A percentile compares a stretch with the other conserved stretches of the same genome.
Evolutionary conservation across 2,329 filamentous ascomycete genomes (phyloP).

Genomic region (Trichoderma guizhouense): DNA sequence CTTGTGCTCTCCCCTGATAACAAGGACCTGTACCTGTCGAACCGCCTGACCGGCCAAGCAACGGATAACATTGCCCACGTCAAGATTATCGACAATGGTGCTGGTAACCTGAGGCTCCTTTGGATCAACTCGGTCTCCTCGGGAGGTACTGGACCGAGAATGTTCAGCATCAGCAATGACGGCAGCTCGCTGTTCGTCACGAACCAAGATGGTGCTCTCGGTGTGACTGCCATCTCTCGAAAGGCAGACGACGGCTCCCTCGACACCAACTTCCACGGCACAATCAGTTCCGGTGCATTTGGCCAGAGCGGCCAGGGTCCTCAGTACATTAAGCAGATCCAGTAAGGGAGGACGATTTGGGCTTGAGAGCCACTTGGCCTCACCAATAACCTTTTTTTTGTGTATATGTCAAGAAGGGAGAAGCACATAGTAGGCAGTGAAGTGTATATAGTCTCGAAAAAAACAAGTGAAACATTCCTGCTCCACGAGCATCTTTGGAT

Average conservation of each 20-base stretch:
- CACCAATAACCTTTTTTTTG: neutral
- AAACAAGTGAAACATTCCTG: neutral
- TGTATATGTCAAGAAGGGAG: neutral
- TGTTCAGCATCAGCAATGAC: conserved; percentile 41
- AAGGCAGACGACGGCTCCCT: neutral
- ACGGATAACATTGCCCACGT: conserved; percentile 50
- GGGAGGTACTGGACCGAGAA: conserved; percentile 41
- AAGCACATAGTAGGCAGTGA: neutral
- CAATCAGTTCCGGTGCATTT: neutral
- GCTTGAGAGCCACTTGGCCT: neutral
- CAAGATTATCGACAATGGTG: conserved; percentile 29
- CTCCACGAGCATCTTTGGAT: neutral
- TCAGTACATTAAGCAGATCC: conserved; percentile 14
- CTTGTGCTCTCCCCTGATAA: conserved; percentile 41
- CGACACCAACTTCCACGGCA: neutral
- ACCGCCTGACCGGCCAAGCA: conserved; percentile 44
- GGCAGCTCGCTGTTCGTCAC: conserved; percentile 42
- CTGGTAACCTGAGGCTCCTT: conserved; percentile 29
- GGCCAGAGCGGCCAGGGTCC: neutral
- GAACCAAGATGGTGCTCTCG: conserved; percentile 43
- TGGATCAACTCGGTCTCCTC: conserved; percentile 35
- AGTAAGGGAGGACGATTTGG: neutral
- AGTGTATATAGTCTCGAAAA: neutral
- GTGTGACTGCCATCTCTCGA: conserved; percentile 37
- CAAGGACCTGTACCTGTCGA: conserved; percentile 49